phyloP scores from a whole-genome alignment of 495 filamentous ascomycete genomes.

The Penicillium manginii region DNA sequence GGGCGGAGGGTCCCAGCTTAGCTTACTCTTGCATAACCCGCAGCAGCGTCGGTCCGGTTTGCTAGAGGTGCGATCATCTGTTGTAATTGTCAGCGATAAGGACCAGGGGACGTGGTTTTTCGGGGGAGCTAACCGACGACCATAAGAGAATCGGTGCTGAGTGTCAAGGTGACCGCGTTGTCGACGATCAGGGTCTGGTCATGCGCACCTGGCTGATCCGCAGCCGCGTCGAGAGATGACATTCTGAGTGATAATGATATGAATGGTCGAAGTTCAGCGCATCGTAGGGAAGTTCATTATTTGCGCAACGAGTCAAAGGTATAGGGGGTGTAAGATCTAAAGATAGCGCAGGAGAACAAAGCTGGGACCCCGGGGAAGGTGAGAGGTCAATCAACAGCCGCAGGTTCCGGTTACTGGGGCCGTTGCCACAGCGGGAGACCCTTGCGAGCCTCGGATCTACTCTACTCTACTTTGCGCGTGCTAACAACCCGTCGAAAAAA shows the following conservation, averaged over 20 bases:
- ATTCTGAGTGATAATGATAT: conserved; percentile 28
- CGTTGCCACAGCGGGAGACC: background rate
- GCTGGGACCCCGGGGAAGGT: conserved; percentile 20
- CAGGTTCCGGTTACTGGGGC: conserved; percentile 22
- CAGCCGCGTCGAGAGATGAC: conserved; percentile 24
- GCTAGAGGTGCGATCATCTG: conserved; percentile 39
- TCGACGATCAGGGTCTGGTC: conserved; percentile 57
- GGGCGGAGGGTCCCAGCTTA: conserved; percentile 21
- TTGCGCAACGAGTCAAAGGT: conserved; percentile 1
- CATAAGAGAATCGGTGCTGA: conserved; percentile 66
- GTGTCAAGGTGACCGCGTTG: conserved; percentile 61
- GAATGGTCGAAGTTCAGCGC: conserved; percentile 8
- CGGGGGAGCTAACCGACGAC: conserved; percentile 56
- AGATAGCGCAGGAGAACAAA: conserved; percentile 18
- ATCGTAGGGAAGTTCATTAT: conserved; percentile 8
- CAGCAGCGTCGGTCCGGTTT: conserved; percentile 44
- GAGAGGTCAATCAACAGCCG: conserved; percentile 17
- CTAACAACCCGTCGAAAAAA: conserved; percentile 2
- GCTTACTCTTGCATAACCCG: conserved; percentile 41
- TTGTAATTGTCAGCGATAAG: conserved; percentile 5
- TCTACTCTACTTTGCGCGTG: background rate
- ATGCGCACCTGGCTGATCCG: conserved; percentile 32
- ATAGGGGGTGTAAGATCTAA: conserved; percentile 11
- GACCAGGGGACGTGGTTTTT: background rate
- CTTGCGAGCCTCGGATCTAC: conserved; percentile 16